Evolutionary conservation across 164 flowering plant genomes (phyloP), one percentile per base, ranked within the genome.

Genomic region (Magnolia changhungtana): DNA sequence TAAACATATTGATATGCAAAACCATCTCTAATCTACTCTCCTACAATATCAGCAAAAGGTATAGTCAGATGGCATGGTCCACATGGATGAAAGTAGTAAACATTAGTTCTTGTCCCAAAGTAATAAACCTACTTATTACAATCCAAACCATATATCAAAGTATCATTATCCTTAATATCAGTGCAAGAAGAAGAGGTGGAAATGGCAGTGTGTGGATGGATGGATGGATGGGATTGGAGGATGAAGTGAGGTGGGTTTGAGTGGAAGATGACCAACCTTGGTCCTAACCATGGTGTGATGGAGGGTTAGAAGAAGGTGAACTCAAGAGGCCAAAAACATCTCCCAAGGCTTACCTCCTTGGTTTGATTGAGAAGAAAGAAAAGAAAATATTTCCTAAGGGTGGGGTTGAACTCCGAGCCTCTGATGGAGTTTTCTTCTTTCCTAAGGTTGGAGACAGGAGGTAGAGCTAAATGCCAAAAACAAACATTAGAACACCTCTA

Each of bases 311-410:
- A 78, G 78, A 75, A 83, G 85, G 85, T 82, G 81, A 82, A 87
- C 84, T 90, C 85, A 78, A 86, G 88, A 86, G 90, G 85, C 82
- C 80, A 87, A 83, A 92, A 92, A 89, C 85, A 87, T 87, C 74
- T 82, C 83, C 85, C 91, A 4, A 16, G 87, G 89, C 85, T 83
- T 80, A 71, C 76, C 72, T 84, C 85, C 80, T 79, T 71, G 73
- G 45, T 67, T 71, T 80, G 14, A 45, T 24, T 27, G 20, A 16
- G 18, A 68, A 31, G 50, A 31, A 29, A 24, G 71, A 68, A 8
- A 50, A 65, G 74, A 51, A 69, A 71, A 29, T 64, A 19, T 63
- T 21, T 71, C 72, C 75, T 77, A 70, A 19, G 72, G 70, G 55
- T 55, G 61, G 50, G 66, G 73, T 52, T 70, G 59, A 50, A 63